These are phyloP conservation scores for Flaveria bidentis DNA, from an alignment of 129 eudicot genomes.

Conservation along the genomic window DNA sequence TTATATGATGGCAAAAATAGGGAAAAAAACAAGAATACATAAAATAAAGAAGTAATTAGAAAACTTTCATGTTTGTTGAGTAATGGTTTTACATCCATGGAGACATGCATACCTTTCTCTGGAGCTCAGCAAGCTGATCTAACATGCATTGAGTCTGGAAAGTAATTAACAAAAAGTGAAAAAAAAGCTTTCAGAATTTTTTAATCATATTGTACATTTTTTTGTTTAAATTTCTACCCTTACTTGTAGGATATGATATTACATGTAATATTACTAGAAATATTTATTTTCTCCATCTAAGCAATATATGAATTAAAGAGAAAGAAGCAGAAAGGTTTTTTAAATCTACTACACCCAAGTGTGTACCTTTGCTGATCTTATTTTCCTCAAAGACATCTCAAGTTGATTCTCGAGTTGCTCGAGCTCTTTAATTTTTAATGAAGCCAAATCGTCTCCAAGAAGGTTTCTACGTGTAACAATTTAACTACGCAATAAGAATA, in stretches of 20 bases:
- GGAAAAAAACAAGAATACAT: too few species aligned
- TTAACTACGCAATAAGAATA: slow-evolving; percentile 4
- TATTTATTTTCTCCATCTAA: not conserved
- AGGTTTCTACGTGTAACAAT: slow-evolving; percentile 38
- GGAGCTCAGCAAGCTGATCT: slow-evolving; percentile 58
- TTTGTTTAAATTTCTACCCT: too few species aligned
- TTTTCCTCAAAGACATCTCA: slow-evolving; percentile 52
- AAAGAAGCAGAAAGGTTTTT: too few species aligned
- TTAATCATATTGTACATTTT: too few species aligned
- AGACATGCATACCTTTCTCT: slow-evolving; percentile 45
- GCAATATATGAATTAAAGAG: not conserved
- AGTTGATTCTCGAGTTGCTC: slow-evolving; percentile 59
- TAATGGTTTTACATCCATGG: not conserved
- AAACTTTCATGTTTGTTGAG: not conserved
- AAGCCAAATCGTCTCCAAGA: slow-evolving; percentile 63
- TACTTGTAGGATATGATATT: not conserved
- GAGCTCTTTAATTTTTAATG: slow-evolving; percentile 44
- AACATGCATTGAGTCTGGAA: slow-evolving; percentile 53
- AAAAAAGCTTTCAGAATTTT: not conserved
- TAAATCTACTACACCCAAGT: not conserved
- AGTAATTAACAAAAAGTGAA: slow-evolving; percentile 9
- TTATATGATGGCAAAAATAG: not conserved
- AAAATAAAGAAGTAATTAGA: not conserved
- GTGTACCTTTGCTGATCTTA: slow-evolving; percentile 57
- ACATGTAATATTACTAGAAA: too few species aligned